phyloP scores from a whole-genome alignment of 176 grass and related monocot genomes.

The Bothriochloa decipiens region DNA sequence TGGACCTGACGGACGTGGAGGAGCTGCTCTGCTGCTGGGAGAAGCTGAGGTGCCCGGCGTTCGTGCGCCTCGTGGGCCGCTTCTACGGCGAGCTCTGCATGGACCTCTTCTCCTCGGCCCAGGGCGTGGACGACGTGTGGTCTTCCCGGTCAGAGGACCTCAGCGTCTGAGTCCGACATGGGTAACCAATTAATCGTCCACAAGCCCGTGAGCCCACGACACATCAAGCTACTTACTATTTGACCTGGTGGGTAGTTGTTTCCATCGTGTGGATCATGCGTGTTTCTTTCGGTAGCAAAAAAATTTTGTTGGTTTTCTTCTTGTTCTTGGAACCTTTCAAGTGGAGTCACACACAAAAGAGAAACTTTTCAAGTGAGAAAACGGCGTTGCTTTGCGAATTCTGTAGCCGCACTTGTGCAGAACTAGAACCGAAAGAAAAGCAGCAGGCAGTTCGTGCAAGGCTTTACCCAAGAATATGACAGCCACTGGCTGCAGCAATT shows the following conservation, averaged over 20 bases:
- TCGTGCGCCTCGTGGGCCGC: conserved; percentile 66
- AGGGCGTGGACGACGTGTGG: conserved; percentile 4
- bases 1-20: conserved; percentile 81
- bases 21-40: conserved; percentile 81
- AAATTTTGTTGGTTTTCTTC: neutral
- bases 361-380: neutral
- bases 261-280: neutral
- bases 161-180: too few relatives aligned
- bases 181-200: too few relatives aligned
- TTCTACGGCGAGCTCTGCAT: conserved; percentile 90
- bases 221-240: neutral
- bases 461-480: neutral
- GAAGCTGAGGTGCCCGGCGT: conserved; percentile 56
- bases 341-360: too few relatives aligned
- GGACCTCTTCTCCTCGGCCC: conserved; percentile 65
- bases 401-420: neutral
- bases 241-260: neutral
- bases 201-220: neutral
- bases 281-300: neutral
- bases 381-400: neutral
- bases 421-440: neutral
- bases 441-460: neutral
- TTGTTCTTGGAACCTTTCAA: too few relatives aligned
- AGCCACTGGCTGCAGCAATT: neutral
- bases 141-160: neutral